Evolutionary conservation across 1,284 basidiomycete species (phyloP), one percentile per base, ranked within the genome.

Genomic region (Stereum hirsutum): DNA sequence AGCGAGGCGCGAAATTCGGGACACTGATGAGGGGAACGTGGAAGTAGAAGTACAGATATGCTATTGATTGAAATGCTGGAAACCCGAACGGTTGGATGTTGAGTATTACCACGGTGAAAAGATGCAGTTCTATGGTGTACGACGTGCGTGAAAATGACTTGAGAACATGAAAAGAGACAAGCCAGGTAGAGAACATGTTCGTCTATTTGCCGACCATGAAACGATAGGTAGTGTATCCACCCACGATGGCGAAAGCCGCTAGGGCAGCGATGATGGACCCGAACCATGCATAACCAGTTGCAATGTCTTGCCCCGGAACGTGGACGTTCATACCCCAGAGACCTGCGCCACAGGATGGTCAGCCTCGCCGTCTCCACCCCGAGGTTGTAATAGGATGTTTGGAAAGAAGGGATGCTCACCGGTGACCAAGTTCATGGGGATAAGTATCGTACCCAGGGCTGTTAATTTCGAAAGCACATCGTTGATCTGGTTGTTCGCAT

Each of bases 401-500:
- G 23, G 38, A 32, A 32, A 17, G 5, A 20, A 60, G 42, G 55
- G 57, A 57, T 58, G 70, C 39, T 58, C 51, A 75, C 90, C 92
- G 11, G 93, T 96, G 37, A 96, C 79, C 60, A 97, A 65, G 62
- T 96, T 96, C 92, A 96, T 95, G 14, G 92, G 91, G 55, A 99
- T 87, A 50, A 99, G 81, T 4, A 99, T 83, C 0, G 96, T 98
- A 79, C 96, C 96, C 31, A 99, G 75, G 6, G 96, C 96, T 0
- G 96, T 99, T 48, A 99, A 72, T 69, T 98, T 98, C n/a, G 89
- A 92, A 5, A 99, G 78, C 3, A 99, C 95, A 60, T 99, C 94
- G 66, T 99, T 99, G 69, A 98, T 99, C 68, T 97, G 94, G 64
- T 99, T 99, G 68, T 99, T 99, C 42, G 96, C 96, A 58, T 99